Percentiles rank a stretch among this genome's conserved stretches.
Conservation (phyloP, 495 filamentous ascomycete species). For the Penicillium bialowiezense region DNA sequence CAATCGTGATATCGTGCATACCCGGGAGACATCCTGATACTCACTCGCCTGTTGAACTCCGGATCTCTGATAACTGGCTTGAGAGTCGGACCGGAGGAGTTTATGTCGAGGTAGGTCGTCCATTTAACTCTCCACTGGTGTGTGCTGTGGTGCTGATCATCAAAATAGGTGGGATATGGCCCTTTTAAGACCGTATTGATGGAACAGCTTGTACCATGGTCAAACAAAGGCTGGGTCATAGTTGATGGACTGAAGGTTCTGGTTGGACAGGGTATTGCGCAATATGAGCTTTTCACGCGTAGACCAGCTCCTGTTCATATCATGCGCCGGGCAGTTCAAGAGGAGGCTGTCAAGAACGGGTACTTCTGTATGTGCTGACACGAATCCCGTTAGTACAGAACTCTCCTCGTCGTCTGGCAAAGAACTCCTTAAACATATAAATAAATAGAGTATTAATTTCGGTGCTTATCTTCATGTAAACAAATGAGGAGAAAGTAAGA, state of each 20-base stretch:
- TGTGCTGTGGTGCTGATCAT: constrained; percentile 14
- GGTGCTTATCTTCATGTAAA: too few relatives aligned
- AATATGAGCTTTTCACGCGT: constrained; percentile 74
- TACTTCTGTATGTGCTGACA: constrained; percentile 7
- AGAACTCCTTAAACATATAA: too few relatives aligned
- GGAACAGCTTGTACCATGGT: constrained; percentile 45
- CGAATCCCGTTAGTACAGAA: too few relatives aligned
- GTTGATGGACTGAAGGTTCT: constrained; percentile 68
- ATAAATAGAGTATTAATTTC: too few relatives aligned
- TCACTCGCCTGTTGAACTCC: constrained; percentile 55
- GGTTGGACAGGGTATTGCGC: constrained; percentile 69
- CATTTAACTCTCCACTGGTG: neutral
- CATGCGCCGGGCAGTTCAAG: constrained; percentile 45
- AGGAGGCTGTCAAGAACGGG: constrained; percentile 16
- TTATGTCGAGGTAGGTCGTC: constrained; percentile 56
- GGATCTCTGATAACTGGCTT: constrained; percentile 65
- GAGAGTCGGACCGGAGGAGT: constrained; percentile 70
- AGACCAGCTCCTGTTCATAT: constrained; percentile 62
- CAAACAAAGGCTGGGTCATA: constrained; percentile 55
- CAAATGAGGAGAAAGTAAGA: too few relatives aligned
- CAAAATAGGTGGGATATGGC: constrained; percentile 43
- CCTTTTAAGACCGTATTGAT: constrained; percentile 52
- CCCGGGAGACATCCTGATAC: constrained; percentile 56
- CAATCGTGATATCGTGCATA: constrained; percentile 66
- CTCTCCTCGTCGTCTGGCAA: too few relatives aligned